These are phyloP conservation scores for Talaromyces sp. DNA, from an alignment of 2,329 filamentous ascomycete species.

Conservation along the genomic window DNA sequence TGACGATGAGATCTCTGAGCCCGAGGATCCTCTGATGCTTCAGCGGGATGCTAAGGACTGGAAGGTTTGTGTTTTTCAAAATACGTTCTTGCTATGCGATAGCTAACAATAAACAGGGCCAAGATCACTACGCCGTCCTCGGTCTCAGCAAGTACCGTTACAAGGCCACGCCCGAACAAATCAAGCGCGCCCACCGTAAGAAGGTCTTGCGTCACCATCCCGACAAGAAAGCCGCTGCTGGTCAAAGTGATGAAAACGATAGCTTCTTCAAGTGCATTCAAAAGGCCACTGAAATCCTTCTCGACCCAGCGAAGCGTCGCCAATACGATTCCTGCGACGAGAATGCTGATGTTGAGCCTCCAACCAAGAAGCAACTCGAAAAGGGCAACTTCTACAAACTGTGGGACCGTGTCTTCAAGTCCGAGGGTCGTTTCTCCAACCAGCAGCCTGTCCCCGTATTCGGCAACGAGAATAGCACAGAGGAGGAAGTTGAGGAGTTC, in stretches of 20 bases:
- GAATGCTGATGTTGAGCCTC: constrained; percentile 84
- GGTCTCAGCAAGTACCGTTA: constrained; percentile 88
- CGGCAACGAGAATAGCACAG: constrained; percentile 74
- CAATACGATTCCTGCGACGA: constrained; percentile 98
- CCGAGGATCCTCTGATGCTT: constrained; percentile 88
- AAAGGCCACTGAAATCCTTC: constrained; percentile 88
- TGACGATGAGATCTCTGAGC: constrained; percentile 87
- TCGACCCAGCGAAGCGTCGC: constrained; percentile 84
- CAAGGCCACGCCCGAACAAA: constrained; percentile 93
- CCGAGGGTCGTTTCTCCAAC: constrained; percentile 90
- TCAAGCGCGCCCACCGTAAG: constrained; percentile 98
- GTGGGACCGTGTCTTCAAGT: constrained; percentile 84
- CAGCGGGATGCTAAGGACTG: constrained; percentile 96
- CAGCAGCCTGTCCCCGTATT: constrained; percentile 80
- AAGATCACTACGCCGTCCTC: constrained; percentile 97
- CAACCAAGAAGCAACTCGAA: constrained; percentile 80
- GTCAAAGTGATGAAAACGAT: constrained; percentile 77
- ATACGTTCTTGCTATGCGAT: not conserved
- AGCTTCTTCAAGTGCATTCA: constrained; percentile 99
- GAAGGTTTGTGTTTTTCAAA: constrained; percentile 63
- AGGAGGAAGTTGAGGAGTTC: constrained; percentile 88
- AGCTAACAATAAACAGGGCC: constrained; percentile 51
- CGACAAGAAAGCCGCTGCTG: constrained; percentile 94
- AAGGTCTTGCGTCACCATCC: constrained; percentile 99
- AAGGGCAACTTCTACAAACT: constrained; percentile 94